Base-by-base conservation (phyloP, 176 grass and related monocot genomes). In the Lolium perenne region DNA sequence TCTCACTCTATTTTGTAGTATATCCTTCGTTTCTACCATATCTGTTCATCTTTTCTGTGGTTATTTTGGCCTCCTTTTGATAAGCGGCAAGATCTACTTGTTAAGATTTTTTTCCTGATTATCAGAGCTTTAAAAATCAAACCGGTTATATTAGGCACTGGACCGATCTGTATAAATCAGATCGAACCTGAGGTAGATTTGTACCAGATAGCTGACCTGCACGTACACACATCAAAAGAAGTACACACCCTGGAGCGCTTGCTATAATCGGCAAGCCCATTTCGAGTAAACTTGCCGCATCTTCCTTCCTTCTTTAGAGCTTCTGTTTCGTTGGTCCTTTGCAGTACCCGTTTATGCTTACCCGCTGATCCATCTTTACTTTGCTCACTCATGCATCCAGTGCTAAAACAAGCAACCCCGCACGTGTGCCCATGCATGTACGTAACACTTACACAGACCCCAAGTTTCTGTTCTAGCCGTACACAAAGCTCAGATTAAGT, bases 261-360 rank as follows among this genome's bases (percentile, higher is more conserved):
- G 38, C 47, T 65, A 80, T 46, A 85, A 76, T 17, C 51, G 67
- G 69, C 59, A 35, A 35, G 32, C 32, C 32, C 32, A 35, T 35
- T 35, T 35, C 32, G 1, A 35, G 32, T 35, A 35, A 35, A 29
- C 71, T 58, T 45, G 60, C 82, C 72, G 46, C 66, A 53, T 74
- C 57, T 63, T 57, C 58, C 71, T 86, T 54, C 88, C 29, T 48
- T 51, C 76, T 82, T 59, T 86, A 61, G 60, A 71, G 75, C 80
- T 72, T 57, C 60, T 66, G 73, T 57, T 81, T 57, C 18, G 45
- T 46, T 68, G 76, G 58, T 48, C 35, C 64, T 55, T 59, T 70
- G 12, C 17, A 49, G 35, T 26, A 49, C 38, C 77, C 48, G 41
- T 45, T 80, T 48, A 5, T 80, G 59, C 11, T 68, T 8, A 21